Conservation (phyloP, 2,329 filamentous ascomycete species). For the Ciborinia camelliae region DNA sequence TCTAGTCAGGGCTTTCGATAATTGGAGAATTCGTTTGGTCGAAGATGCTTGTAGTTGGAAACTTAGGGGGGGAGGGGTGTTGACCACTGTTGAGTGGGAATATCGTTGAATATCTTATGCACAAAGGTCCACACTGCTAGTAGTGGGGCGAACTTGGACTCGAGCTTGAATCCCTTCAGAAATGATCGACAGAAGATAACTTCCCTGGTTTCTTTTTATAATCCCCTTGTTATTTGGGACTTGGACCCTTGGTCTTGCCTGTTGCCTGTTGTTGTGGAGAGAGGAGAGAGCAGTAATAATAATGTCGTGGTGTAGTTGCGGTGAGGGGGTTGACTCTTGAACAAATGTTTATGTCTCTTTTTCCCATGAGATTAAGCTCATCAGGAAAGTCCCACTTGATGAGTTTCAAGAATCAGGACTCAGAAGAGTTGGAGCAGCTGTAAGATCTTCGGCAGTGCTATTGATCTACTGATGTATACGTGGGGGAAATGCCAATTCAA, state of each 20-base stretch:
- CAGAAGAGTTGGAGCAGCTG: slow-evolving; percentile 27
- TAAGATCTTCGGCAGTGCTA: slow-evolving; percentile 29
- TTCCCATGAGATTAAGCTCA: slow-evolving; percentile 32
- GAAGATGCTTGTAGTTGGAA: slow-evolving; percentile 18
- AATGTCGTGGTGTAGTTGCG: slow-evolving; percentile 8
- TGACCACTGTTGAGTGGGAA: slow-evolving; percentile 22
- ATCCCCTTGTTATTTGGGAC: slow-evolving; percentile 18
- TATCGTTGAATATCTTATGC: slow-evolving; percentile 19
- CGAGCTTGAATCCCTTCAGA: slow-evolving; percentile 27
- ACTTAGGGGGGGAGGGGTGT: neutral
- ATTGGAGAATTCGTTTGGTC: slow-evolving; percentile 24
- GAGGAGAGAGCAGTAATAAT: slow-evolving; percentile 13
- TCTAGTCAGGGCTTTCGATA: slow-evolving; percentile 19
- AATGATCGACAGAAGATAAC: slow-evolving; percentile 30
- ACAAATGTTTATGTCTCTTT: slow-evolving; percentile 2
- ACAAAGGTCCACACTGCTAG: slow-evolving; percentile 15
- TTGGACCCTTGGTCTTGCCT: slow-evolving; percentile 19
- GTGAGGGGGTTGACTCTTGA: slow-evolving; percentile 13
- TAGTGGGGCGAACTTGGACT: slow-evolving; percentile 21
- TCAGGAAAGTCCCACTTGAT: slow-evolving; percentile 27
- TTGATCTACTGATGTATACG: slow-evolving; percentile 23
- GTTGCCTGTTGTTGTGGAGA: slow-evolving; percentile 20
- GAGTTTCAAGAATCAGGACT: slow-evolving; percentile 16
- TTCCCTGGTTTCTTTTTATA: slow-evolving; percentile 20
- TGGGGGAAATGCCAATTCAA: slow-evolving; percentile 19